Conservation (phyloP, 2,329 filamentous ascomycete genomes). For the Colletotrichum plurivorum region DNA sequence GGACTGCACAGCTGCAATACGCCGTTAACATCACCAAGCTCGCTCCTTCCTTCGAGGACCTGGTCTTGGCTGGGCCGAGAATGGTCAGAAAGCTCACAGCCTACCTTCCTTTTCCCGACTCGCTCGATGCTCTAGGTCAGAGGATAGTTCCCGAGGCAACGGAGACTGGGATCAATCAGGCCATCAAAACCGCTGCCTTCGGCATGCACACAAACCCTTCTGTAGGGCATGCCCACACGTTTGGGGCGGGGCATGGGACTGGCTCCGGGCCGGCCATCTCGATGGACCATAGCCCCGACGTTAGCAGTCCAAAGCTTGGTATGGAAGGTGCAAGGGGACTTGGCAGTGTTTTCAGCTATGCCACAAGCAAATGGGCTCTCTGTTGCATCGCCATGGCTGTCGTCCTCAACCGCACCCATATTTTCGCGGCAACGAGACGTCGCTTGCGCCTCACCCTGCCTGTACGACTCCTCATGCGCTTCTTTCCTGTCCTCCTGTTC, state of each 20-base stretch:
- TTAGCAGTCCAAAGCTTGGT: constrained; percentile 62
- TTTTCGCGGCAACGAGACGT: constrained; percentile 91
- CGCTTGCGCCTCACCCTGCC: constrained; percentile 83
- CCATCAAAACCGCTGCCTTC: constrained; percentile 56
- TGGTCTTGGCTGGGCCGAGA: constrained; percentile 78
- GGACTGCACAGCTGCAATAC: constrained; percentile 59
- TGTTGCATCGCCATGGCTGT: constrained; percentile 89
- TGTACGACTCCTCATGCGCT: constrained; percentile 77
- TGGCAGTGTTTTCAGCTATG: constrained; percentile 89
- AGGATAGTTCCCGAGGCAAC: constrained; percentile 73
- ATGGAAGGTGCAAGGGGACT: constrained; percentile 77
- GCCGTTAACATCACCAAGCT: constrained; percentile 71
- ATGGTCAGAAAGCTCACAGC: constrained; percentile 78
- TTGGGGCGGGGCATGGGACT: background rate
- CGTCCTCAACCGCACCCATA: constrained; percentile 90
- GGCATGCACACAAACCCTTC: constrained; percentile 42
- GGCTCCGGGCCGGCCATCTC: constrained; percentile 50
- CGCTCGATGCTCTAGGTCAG: constrained; percentile 72
- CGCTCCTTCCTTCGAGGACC: constrained; percentile 76
- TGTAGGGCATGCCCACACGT: background rate
- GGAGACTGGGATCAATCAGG: constrained; percentile 55
- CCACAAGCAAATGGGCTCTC: constrained; percentile 93
- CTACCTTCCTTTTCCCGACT: constrained; percentile 72
- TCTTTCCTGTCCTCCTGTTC: constrained; percentile 80
- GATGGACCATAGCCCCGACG: constrained; percentile 52